Evolutionary conservation across 2,329 filamentous ascomycete species (phyloP).

Genomic region (Epicoccum sorghinum): DNA sequence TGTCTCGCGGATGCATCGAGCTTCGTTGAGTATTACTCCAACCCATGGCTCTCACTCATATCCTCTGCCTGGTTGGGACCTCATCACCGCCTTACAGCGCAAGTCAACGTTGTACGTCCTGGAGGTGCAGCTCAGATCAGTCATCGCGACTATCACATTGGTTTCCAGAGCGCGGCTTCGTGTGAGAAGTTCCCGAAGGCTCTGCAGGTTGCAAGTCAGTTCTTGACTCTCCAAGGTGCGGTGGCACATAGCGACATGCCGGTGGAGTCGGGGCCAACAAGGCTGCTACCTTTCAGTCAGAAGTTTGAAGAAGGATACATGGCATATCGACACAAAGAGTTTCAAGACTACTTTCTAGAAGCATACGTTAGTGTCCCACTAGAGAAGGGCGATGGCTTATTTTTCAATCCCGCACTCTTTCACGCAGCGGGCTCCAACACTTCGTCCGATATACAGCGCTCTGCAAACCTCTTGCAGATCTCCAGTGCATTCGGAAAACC

Average conservation of each 20-base stretch:
- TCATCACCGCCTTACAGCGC: constrained; percentile 64
- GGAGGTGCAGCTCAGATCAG: constrained; percentile 63
- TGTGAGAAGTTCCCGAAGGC: constrained; percentile 56
- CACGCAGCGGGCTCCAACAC: constrained; percentile 68
- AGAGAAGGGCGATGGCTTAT: constrained; percentile 63
- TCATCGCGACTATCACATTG: constrained; percentile 69
- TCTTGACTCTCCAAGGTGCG: constrained; percentile 67
- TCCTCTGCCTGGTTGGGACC: constrained; percentile 65
- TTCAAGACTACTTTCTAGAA: constrained; percentile 60
- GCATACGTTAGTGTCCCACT: constrained; percentile 61
- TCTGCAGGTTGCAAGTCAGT: constrained; percentile 61
- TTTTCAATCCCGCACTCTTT: constrained; percentile 68
- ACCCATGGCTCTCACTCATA: constrained; percentile 62
- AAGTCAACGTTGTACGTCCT: constrained; percentile 68
- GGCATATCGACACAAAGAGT: constrained; percentile 61
- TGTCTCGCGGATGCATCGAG: constrained; percentile 57
- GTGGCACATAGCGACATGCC: constrained; percentile 69
- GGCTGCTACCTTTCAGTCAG: constrained; percentile 67
- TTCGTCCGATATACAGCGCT: constrained; percentile 56
- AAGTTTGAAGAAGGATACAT: constrained; percentile 63
- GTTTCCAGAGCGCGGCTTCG: constrained; percentile 61
- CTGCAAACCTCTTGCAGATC: constrained; percentile 68
- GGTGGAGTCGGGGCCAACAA: constrained; percentile 63
- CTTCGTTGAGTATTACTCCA: constrained; percentile 65
- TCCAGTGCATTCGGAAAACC: constrained; percentile 67